Conservation (phyloP, 129 eudicot species). For the Mikania micrantha region DNA sequence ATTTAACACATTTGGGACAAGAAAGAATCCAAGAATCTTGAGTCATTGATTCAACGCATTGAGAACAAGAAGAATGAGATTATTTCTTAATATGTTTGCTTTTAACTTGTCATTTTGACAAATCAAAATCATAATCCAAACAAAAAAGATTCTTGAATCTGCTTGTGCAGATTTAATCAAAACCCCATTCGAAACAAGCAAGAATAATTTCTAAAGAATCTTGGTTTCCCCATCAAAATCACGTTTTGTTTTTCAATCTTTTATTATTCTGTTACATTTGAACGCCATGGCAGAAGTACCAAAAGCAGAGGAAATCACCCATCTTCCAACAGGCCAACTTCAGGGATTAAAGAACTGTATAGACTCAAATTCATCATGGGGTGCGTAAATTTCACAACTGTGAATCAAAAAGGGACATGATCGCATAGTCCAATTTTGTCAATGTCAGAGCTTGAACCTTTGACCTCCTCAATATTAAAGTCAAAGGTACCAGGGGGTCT, state of each 20-base stretch:
- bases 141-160: constrained; percentile 6
- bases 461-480: too few species aligned
- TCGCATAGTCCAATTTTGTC: too few species aligned
- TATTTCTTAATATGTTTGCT: too few species aligned
- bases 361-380: constrained; percentile 98
- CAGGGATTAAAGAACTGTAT: constrained; percentile 96
- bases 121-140: constrained; percentile 4
- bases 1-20: constrained; percentile 4
- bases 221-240: too few species aligned
- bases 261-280: background rate
- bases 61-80: too few species aligned
- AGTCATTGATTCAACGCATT: too few species aligned
- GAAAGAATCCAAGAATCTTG: background rate
- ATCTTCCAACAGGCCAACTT: constrained; percentile 97
- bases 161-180: too few species aligned
- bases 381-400: constrained; percentile 36
- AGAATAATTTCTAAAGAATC: too few species aligned
- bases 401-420: too few species aligned
- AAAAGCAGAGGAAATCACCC: constrained; percentile 90
- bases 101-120: background rate
- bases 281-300: constrained; percentile 68
- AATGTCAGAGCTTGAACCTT: too few species aligned
- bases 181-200: too few species aligned
- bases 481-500: too few species aligned
- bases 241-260: background rate